These are phyloP conservation scores for Amphicarpaea edgeworthii DNA, from an alignment of 306 rosid species.

Conservation along the genomic window DNA sequence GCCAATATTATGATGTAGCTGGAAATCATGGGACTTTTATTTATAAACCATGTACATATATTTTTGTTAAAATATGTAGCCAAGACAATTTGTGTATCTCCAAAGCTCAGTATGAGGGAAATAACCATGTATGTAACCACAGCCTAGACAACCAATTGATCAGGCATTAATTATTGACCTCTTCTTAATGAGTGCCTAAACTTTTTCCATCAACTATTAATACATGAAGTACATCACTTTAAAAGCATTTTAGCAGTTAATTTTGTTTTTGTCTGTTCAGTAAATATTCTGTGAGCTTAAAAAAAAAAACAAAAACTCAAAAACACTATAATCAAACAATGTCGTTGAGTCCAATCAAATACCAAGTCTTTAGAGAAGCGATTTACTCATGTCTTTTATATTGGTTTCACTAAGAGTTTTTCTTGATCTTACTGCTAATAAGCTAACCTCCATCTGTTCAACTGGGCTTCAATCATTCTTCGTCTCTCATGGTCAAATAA, in stretches of 20 bases:
- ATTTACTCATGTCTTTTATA: background rate
- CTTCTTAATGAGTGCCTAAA: conserved; percentile 20
- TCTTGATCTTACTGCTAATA: conserved; percentile 20
- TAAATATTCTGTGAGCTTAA: conserved; percentile 13
- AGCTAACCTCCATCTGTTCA: conserved; percentile 10
- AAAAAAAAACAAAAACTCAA: background rate
- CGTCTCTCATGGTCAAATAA: conserved; percentile 12
- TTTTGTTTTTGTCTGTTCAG: conserved; percentile 21
- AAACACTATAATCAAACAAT: conserved; percentile 16
- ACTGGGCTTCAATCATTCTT: background rate
- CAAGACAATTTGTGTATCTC: conserved; percentile 25
- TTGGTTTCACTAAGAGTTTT: conserved; percentile 9
- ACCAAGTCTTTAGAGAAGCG: background rate
- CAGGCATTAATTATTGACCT: conserved; percentile 26
- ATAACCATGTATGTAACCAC: conserved; percentile 20
- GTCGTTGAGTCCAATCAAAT: background rate
- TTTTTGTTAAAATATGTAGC: conserved; percentile 18
- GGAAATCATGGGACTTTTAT: conserved; percentile 4
- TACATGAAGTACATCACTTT: conserved; percentile 16
- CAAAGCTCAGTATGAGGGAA: conserved; percentile 24
- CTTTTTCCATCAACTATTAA: conserved; percentile 41
- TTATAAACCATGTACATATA: conserved; percentile 27
- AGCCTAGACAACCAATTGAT: conserved; percentile 16
- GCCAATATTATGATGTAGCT: background rate
- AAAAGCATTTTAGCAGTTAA: conserved; percentile 1